Conservation (phyloP, 2,329 filamentous ascomycete genomes). For the Pseudomassariella vexata region DNA sequence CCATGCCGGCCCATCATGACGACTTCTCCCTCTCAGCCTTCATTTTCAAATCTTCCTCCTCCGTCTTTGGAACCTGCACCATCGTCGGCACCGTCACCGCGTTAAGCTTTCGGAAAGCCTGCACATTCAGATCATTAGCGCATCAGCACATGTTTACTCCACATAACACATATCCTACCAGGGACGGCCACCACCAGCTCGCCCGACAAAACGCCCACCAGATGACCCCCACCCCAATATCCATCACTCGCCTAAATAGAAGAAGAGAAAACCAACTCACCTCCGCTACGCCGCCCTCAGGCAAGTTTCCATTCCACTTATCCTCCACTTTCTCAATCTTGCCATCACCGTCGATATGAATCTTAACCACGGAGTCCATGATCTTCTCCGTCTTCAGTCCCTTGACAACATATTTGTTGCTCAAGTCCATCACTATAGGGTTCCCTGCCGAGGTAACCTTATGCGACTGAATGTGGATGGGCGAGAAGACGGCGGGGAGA, state of each 20-base stretch:
- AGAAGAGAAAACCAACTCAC: constrained; percentile 16
- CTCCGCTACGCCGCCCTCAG: constrained; percentile 26
- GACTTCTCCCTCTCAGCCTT: constrained; percentile 20
- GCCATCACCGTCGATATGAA: constrained; percentile 24
- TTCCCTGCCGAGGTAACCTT: constrained; percentile 49
- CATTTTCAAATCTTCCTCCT: constrained; percentile 28
- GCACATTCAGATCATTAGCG: constrained; percentile 5
- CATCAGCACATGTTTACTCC: neutral
- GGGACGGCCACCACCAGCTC: constrained; percentile 16
- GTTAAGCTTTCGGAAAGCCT: constrained; percentile 31
- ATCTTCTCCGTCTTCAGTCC: constrained; percentile 24
- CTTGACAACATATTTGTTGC: constrained; percentile 30
- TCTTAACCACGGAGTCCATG: constrained; percentile 24
- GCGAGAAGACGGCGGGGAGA: constrained; percentile 49
- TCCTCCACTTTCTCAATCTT: constrained; percentile 30
- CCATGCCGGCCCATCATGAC: neutral
- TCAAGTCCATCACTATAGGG: constrained; percentile 48
- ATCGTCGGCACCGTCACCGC: constrained; percentile 26
- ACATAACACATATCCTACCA: constrained; percentile 6
- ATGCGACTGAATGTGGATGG: constrained; percentile 50
- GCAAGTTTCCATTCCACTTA: constrained; percentile 29
- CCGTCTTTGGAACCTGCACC: constrained; percentile 27
- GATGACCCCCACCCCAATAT: constrained; percentile 4
- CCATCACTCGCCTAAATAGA: neutral
- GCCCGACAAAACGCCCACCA: constrained; percentile 11